These are phyloP conservation scores for Nakazawaea holstii DNA, from an alignment of 805 yeast species.

Conservation along the genomic window DNA sequence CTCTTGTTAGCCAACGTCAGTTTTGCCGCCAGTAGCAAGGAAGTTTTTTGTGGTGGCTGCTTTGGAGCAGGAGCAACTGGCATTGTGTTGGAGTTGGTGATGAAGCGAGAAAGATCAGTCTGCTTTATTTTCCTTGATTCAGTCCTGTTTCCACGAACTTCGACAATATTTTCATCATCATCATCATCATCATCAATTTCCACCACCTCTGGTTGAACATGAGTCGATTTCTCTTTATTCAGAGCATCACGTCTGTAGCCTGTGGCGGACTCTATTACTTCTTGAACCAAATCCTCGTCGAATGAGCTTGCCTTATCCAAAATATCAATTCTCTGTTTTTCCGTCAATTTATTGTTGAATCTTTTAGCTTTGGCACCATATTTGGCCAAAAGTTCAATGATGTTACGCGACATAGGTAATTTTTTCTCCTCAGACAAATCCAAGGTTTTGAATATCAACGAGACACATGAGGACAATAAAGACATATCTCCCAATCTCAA, in stretches of 20 bases:
- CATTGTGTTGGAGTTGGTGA: not conserved
- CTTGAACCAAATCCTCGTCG: constrained; percentile 49
- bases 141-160: not conserved
- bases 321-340: constrained; percentile 60
- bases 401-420: constrained; percentile 42
- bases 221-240: not conserved
- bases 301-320: constrained; percentile 54
- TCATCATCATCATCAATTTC: constrained; percentile 10
- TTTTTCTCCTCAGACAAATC: constrained; percentile 55
- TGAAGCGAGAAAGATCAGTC: constrained; percentile 12
- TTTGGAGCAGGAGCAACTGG: constrained; percentile 10
- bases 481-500: constrained; percentile 76
- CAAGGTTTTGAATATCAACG: constrained; percentile 58
- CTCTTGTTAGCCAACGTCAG: constrained; percentile 6
- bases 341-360: constrained; percentile 64
- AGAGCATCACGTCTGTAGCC: constrained; percentile 20
- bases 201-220: constrained; percentile 3
- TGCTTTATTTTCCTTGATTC: not conserved
- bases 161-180: constrained; percentile 2
- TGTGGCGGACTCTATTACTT: constrained; percentile 38
- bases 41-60: constrained; percentile 10
- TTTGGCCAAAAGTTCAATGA: constrained; percentile 53
- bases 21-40: constrained; percentile 9
- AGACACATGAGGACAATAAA: constrained; percentile 66
- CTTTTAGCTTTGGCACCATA: constrained; percentile 63